These are phyloP conservation scores for Trametes sp. DNA, from an alignment of 1,284 basidiomycete genomes.

Conservation along the genomic window DNA sequence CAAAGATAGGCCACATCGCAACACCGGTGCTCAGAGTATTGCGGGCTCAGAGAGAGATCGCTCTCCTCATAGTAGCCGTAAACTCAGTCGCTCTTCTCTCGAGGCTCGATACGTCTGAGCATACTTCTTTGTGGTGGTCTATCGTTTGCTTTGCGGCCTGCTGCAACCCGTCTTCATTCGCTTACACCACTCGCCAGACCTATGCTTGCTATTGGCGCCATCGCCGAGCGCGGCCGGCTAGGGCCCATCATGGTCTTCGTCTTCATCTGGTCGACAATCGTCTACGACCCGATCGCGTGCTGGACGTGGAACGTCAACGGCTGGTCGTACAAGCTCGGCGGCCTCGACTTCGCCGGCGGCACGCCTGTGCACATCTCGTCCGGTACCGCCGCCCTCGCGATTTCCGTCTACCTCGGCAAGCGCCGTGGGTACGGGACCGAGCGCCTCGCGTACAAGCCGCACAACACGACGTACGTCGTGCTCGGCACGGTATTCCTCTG, in stretches of 20 bases:
- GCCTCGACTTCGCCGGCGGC: constrained; percentile 95
- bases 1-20: no score
- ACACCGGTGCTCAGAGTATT: no score
- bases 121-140: no score
- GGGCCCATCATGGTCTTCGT: constrained; percentile 90
- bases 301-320: constrained; percentile 96
- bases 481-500: constrained; percentile 95
- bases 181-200: no score
- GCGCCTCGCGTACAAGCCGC: constrained; percentile 88
- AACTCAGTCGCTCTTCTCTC: no score
- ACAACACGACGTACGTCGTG: constrained; percentile 89
- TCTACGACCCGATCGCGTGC: constrained; percentile 92
- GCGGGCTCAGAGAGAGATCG: no score
- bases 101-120: no score
- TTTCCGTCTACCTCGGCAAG: constrained; percentile 91
- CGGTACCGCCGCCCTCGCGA: constrained; percentile 91
- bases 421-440: constrained; percentile 94
- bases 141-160: no score
- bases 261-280: constrained; percentile 92
- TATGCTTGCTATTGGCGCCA: constrained; percentile 89
- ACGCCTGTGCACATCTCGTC: constrained; percentile 95
- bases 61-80: no score
- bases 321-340: constrained; percentile 84
- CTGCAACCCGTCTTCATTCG: no score
- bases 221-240: constrained; percentile 90